phyloP scores from a whole-genome alignment of 371 early-diverging fungal genomes.

The Dinochytrium kinnereticum region DNA sequence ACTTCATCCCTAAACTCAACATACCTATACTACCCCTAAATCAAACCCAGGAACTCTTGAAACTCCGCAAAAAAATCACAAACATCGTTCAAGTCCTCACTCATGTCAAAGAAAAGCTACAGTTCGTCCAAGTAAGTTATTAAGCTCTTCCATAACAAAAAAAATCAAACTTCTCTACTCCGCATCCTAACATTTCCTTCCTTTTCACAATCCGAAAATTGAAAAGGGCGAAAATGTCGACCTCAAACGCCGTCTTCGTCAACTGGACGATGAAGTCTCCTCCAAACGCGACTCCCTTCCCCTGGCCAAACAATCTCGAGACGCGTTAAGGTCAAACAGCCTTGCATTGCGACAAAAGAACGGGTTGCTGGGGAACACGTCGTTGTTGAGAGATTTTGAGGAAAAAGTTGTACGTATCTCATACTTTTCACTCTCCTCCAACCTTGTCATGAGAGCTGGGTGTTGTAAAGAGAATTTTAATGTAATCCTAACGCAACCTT shows the following conservation, averaged over 20 bases:
- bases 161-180: too few relatives aligned
- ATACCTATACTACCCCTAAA: background rate
- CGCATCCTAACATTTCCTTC: background rate
- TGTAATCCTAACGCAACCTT: too few relatives aligned
- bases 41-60: conserved; percentile 51
- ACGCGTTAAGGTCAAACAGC: conserved; percentile 44
- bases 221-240: conserved; percentile 40
- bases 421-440: too few relatives aligned
- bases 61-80: conserved; percentile 61
- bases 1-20: background rate
- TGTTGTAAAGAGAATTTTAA: too few relatives aligned
- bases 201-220: background rate
- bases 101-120: conserved; percentile 64
- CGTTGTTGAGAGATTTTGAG: conserved; percentile 56
- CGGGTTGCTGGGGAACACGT: conserved; percentile 55
- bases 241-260: conserved; percentile 36
- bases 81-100: conserved; percentile 61
- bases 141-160: too few relatives aligned
- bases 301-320: conserved; percentile 45
- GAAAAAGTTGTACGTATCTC: conserved; percentile 51
- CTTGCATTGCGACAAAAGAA: conserved; percentile 48
- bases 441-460: too few relatives aligned
- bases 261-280: conserved; percentile 50
- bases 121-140: conserved; percentile 55
- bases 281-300: conserved; percentile 52